Conservation (phyloP, 2,329 filamentous ascomycete genomes). For the Fusarium luffae region DNA sequence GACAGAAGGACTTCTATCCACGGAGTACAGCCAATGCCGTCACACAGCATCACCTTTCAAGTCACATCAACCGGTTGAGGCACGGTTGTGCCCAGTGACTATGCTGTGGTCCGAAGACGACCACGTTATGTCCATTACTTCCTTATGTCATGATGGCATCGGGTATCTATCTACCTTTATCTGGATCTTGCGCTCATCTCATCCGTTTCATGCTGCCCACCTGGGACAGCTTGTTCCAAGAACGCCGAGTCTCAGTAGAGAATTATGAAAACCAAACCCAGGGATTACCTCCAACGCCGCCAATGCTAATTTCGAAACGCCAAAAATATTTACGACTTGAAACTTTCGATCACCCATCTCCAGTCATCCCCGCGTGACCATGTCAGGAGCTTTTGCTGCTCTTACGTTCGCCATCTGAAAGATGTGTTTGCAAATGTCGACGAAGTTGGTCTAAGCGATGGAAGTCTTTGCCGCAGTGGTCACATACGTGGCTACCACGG, state of each 20-base stretch:
- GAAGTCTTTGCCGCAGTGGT: slow-evolving; percentile 67
- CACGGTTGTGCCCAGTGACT: not conserved
- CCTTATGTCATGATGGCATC: slow-evolving; percentile 17
- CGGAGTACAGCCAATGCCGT: not conserved
- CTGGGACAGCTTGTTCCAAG: slow-evolving; percentile 12
- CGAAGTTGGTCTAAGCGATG: slow-evolving; percentile 70
- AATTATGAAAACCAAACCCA: slow-evolving; percentile 8
- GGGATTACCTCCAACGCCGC: slow-evolving; percentile 26
- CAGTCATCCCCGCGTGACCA: not conserved
- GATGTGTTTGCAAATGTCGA: slow-evolving; percentile 59
- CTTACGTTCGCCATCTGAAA: slow-evolving; percentile 35
- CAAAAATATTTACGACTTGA: slow-evolving; percentile 4
- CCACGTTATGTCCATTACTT: not conserved
- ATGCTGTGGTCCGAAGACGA: not conserved
- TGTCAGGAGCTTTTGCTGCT: slow-evolving; percentile 31
- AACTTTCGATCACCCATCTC: not conserved
- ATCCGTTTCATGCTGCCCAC: slow-evolving; percentile 15
- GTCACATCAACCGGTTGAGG: not conserved
- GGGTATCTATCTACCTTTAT: slow-evolving; percentile 38
- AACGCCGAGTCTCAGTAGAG: slow-evolving; percentile 18
- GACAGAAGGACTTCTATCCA: not conserved
- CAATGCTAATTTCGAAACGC: slow-evolving; percentile 20
- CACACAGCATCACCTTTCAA: not conserved
- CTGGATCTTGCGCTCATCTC: slow-evolving; percentile 16
- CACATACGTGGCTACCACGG: slow-evolving; percentile 63